These are phyloP conservation scores for Acephala macrosclerotiorum DNA, from an alignment of 2,329 filamentous ascomycete species.

Conservation along the genomic window DNA sequence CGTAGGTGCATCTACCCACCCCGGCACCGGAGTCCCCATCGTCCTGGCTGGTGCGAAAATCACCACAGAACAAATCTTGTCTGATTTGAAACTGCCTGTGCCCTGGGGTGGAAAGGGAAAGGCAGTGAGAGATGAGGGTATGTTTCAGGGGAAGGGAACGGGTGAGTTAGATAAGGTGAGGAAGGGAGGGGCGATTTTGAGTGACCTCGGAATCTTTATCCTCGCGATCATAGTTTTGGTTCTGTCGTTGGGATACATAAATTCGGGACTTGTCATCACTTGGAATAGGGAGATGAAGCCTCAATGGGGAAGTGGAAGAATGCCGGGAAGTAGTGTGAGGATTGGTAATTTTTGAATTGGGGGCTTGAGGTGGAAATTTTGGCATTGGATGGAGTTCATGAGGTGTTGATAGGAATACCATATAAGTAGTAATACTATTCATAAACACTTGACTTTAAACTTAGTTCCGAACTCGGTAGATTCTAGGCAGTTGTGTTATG, in stretches of 20 bases:
- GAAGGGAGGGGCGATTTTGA: conserved; percentile 28
- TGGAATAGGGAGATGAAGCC: conserved; percentile 36
- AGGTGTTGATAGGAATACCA: no score
- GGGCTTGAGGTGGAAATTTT: not conserved
- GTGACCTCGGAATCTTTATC: conserved; percentile 32
- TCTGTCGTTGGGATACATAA: conserved; percentile 28
- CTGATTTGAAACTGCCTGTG: conserved; percentile 31
- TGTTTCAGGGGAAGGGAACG: conserved; percentile 33
- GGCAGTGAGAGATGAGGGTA: conserved; percentile 29
- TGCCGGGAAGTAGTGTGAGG: conserved; percentile 14
- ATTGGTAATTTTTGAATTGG: not conserved
- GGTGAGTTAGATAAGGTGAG: conserved; percentile 37
- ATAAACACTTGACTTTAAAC: no score
- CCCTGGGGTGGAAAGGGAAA: conserved; percentile 34
- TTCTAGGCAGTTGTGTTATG: no score
- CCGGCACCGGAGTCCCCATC: conserved; percentile 79
- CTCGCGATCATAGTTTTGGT: conserved; percentile 30
- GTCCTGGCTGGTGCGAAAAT: conserved; percentile 74
- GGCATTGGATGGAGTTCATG: no score
- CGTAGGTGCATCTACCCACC: conserved; percentile 78
- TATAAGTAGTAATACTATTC: no score
- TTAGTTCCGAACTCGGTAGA: no score
- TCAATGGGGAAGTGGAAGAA: conserved; percentile 30
- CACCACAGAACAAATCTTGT: conserved; percentile 59
- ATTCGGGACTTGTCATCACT: conserved; percentile 29